phyloP scores from a whole-genome alignment of 2,329 filamentous ascomycete genomes.

The Coleophoma eucalyptorum region DNA sequence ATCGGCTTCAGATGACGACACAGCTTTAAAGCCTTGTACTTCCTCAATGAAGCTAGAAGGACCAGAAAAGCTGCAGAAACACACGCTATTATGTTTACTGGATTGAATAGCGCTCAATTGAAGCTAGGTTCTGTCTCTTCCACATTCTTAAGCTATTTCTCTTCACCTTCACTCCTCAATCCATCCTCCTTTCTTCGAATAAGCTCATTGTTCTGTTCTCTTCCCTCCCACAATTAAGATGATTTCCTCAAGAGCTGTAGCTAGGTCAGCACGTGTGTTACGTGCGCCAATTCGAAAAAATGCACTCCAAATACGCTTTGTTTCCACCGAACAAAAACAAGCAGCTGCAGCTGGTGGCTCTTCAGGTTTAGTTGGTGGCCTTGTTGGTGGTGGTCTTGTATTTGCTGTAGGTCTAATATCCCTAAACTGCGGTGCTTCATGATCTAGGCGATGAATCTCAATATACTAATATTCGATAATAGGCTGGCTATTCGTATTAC shows the following conservation, averaged over 20 bases:
- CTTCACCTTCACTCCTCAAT: background rate
- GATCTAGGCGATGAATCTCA: background rate
- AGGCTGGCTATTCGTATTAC: slow-evolving; percentile 47
- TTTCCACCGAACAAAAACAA: slow-evolving; percentile 14
- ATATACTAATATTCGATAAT: background rate
- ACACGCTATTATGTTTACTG: too few species aligned
- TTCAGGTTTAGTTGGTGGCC: slow-evolving; percentile 40
- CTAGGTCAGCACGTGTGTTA: slow-evolving; percentile 17
- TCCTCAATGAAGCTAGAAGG: too few species aligned
- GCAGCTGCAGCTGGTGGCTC: slow-evolving; percentile 22
- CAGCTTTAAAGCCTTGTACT: too few species aligned
- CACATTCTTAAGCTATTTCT: slow-evolving; percentile 2
- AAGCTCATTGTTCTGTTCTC: background rate
- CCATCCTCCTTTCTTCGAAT: background rate
- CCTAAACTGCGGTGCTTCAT: background rate
- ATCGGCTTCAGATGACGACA: too few species aligned
- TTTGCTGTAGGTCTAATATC: slow-evolving; percentile 26
- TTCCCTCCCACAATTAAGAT: slow-evolving; percentile 11
- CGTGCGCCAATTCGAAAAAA: slow-evolving; percentile 21
- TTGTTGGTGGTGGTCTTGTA: slow-evolving; percentile 44
- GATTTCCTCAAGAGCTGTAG: slow-evolving; percentile 22
- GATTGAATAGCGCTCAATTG: background rate
- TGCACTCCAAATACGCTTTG: slow-evolving; percentile 24
- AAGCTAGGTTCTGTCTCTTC: background rate
- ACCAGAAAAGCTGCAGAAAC: too few species aligned